Base-by-base conservation (phyloP, 1,284 basidiomycete genomes). In the Rhodotorula mucilaginosa region DNA sequence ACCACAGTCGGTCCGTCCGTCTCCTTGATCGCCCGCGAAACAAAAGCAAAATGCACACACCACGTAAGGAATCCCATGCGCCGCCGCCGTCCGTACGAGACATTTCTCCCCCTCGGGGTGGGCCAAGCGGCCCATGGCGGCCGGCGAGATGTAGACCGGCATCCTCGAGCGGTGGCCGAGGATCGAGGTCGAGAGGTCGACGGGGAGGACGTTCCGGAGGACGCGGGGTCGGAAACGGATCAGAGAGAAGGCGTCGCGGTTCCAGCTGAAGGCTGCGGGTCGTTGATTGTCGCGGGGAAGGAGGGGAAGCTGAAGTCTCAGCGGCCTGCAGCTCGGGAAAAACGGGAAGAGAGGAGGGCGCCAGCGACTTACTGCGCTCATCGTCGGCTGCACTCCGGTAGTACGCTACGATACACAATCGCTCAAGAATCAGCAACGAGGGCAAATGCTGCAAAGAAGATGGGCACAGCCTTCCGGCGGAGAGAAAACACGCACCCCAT, bases 81-180 rank as follows among this genome's bases (percentile, higher is more conserved):
- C 49, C 1, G 64, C 73, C 4, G 76, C 76, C 0, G 61, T 68
- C 39, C 73, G 68, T 29, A 71, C 76, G 5, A 78, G 56, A 18
- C 64, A 64, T 26, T 68, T 62, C 56, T 78, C 77, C 18, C 77
- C 77, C 10, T 76, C 74, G 6, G 73, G 69, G 52, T 78, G 73
- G 2, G 74, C 77, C 18, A 78, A 56, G 1, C 72, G 62, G 4
- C 76, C 84, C 71, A 83, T 80, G 3, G 84, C 84, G 0, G 85
- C 91, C 13, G 90, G 92, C 58, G 88, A 88, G 63, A 93, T 90
- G 81, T 93, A 96, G 31, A 96, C 83, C 0, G 92, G 93, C 69
- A 93, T 86, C 1, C 87, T 84, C n/a, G 88, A 88, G 69, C 84
- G 84, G 80, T 86, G 86, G 5, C 92, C 92, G 57, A 96, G 85